A percentile compares a stretch with the other conserved stretches of the same genome.
Conservation (phyloP, 208 protist species). For the Jaenimonas drosophilae region DNA sequence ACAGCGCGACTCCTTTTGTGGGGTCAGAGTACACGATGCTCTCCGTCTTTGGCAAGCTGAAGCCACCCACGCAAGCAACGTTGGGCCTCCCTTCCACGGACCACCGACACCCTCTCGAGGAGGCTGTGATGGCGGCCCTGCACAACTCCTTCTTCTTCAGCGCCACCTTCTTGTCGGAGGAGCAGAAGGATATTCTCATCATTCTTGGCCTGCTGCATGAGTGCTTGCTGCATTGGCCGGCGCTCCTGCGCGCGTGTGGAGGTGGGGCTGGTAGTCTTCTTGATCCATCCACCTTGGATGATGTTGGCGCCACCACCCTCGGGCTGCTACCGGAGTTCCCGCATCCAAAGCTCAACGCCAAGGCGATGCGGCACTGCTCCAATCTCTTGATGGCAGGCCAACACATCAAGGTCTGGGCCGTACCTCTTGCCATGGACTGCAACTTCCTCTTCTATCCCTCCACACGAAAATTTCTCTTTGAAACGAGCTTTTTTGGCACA, state of each 20-base stretch:
- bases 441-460: constrained; percentile 61
- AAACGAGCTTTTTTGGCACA: constrained; percentile 65
- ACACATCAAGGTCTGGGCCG: constrained; percentile 64
- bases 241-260: constrained; percentile 10
- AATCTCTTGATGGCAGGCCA: constrained; percentile 65
- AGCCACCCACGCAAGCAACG: background rate
- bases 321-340: constrained; percentile 50
- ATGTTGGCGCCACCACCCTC: constrained; percentile 25
- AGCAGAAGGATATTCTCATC: constrained; percentile 44
- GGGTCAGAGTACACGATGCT: background rate
- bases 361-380: constrained; percentile 69
- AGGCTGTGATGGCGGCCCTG: constrained; percentile 14
- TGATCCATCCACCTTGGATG: constrained; percentile 2
- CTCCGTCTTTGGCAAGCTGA: background rate
- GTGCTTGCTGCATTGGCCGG: constrained; percentile 30
- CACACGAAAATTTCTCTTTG: constrained; percentile 76
- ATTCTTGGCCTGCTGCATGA: constrained; percentile 53
- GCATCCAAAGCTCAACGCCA: constrained; percentile 69
- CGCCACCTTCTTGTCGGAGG: constrained; percentile 24
- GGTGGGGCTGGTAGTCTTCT: too few species aligned
- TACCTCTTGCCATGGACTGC: constrained; percentile 73
- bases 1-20: background rate
- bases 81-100: constrained; percentile 21
- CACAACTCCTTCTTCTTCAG: constrained; percentile 35
- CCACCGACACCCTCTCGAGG: constrained; percentile 5